Conservation (phyloP, 805 yeast genomes). For the Metschnikowia aberdeeniae region DNA sequence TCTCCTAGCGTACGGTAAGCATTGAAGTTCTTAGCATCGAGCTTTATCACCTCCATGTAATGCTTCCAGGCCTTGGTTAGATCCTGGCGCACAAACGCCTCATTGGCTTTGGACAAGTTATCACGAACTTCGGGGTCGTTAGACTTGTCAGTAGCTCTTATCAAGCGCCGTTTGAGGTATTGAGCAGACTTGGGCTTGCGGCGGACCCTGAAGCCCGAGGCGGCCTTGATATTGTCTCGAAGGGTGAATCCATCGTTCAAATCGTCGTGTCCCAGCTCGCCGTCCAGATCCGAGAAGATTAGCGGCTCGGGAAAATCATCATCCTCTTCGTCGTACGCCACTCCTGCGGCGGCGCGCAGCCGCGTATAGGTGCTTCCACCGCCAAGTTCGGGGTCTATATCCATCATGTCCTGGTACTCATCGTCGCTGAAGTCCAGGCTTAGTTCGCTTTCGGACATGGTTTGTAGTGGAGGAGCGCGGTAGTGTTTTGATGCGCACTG, state of each 20-base stretch:
- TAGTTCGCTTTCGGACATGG: slow-evolving; percentile 4
- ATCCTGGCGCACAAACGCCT: slow-evolving; percentile 67
- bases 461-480: slow-evolving; percentile 5
- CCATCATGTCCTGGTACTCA: slow-evolving; percentile 10
- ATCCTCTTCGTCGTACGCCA: slow-evolving; percentile 5
- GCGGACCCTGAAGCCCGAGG: slow-evolving; percentile 57
- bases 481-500: background rate
- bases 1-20: slow-evolving; percentile 90
- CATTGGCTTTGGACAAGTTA: slow-evolving; percentile 69
- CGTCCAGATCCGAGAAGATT: slow-evolving; percentile 23
- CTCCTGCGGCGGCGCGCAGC: background rate
- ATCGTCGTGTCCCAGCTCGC: slow-evolving; percentile 32
- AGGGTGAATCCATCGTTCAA: slow-evolving; percentile 44
- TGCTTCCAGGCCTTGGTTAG: slow-evolving; percentile 53
- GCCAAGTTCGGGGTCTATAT: slow-evolving; percentile 13
- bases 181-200: slow-evolving; percentile 30
- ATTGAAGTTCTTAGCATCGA: slow-evolving; percentile 71
- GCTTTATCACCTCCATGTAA: slow-evolving; percentile 67
- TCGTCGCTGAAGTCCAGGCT: slow-evolving; percentile 11
- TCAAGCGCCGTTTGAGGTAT: slow-evolving; percentile 36
- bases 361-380: background rate
- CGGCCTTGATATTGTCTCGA: slow-evolving; percentile 63
- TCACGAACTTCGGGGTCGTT: slow-evolving; percentile 70
- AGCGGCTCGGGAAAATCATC: slow-evolving; percentile 18
- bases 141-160: slow-evolving; percentile 35